These are phyloP conservation scores for Cystofilobasidium macerans DNA, from an alignment of 768 basidiomycete species.

Conservation along the genomic window DNA sequence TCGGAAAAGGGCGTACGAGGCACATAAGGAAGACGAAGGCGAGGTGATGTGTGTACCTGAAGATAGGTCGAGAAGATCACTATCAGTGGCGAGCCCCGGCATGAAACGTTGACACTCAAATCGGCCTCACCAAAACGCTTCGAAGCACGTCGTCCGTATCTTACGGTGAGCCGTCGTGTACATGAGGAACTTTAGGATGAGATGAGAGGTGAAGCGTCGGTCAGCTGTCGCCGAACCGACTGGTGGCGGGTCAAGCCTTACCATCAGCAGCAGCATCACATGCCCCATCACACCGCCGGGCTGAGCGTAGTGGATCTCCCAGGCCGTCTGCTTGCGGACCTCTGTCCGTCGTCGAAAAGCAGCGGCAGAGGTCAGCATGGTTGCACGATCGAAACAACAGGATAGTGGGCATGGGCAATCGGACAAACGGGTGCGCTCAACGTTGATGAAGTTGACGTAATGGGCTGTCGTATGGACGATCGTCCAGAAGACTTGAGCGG, in stretches of 20 bases:
- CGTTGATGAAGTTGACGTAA: constrained; percentile 80
- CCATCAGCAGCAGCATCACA: constrained; percentile 87
- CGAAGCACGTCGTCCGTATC: constrained; percentile 79
- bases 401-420: too few relatives aligned
- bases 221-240: too few relatives aligned
- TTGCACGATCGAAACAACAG: too few relatives aligned
- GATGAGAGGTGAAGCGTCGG: too few relatives aligned
- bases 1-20: constrained; percentile 2
- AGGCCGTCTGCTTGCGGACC: constrained; percentile 64
- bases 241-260: constrained; percentile 47
- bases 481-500: constrained; percentile 45
- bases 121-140: constrained; percentile 65
- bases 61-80: background rate
- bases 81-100: background rate
- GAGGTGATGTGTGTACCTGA: constrained; percentile 37
- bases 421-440: constrained; percentile 61
- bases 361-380: constrained; percentile 2
- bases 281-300: constrained; percentile 89
- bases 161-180: constrained; percentile 83
- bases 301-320: constrained; percentile 77
- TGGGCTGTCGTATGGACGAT: constrained; percentile 89
- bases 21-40: constrained; percentile 90
- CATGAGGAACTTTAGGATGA: constrained; percentile 21
- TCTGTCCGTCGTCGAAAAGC: constrained; percentile 42
- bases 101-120: background rate